These are phyloP conservation scores for Sequoiadendron giganteum DNA, from an alignment of 75 land plant genomes.

Conservation along the genomic window DNA sequence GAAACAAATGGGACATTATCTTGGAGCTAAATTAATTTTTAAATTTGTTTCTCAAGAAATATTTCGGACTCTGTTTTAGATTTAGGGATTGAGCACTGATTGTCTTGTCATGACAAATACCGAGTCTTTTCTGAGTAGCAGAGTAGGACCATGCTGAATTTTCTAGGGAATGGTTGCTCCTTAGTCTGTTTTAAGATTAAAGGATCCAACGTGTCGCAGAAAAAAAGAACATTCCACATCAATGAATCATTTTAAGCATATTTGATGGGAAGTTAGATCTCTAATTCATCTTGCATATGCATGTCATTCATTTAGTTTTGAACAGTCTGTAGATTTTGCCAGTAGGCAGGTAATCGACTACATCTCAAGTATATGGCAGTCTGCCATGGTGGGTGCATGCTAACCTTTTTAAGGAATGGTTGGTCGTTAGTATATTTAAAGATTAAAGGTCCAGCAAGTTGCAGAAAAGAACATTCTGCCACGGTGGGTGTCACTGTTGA, in stretches of 20 bases:
- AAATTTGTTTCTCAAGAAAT: not conserved
- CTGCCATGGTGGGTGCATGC: not conserved
- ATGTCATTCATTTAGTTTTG: not conserved
- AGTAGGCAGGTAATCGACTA: not conserved
- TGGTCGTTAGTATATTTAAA: not conserved
- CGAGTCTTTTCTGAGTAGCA: not conserved
- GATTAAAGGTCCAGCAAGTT: not conserved
- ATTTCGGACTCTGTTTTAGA: not conserved
- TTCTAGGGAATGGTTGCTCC: not conserved
- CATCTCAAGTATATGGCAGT: not conserved
- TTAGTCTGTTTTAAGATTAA: not conserved
- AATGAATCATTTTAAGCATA: not conserved
- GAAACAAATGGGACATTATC: conserved; percentile 1
- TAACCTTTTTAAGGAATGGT: not conserved
- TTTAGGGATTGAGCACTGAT: not conserved
- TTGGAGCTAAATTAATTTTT: not conserved
- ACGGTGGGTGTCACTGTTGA: no score
- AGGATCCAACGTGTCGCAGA: not conserved
- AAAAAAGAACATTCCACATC: not conserved
- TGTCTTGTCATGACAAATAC: not conserved
- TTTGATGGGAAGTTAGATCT: not conserved
- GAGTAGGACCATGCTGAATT: not conserved
- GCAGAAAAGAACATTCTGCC: not conserved
- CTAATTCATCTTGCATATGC: not conserved
- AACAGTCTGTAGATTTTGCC: not conserved